Percentiles rank a stretch among this genome's conserved stretches.
Evolutionary conservation across 83 land plant species (phyloP).

Genomic region (Picea abies): DNA sequence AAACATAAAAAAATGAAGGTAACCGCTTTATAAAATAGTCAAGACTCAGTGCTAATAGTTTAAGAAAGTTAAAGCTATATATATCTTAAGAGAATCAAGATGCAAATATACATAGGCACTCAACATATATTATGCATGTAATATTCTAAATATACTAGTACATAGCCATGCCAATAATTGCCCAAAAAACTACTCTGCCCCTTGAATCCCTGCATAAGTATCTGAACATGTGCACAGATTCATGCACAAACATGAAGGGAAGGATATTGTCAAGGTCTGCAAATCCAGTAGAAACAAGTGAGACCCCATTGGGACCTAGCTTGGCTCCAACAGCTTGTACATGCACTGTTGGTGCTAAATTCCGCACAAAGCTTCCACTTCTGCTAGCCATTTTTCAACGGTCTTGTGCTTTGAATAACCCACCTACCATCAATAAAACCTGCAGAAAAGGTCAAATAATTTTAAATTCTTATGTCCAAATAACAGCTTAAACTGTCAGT

Average conservation of each 20-base stretch:
- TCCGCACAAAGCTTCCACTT: slow-evolving; percentile 8
- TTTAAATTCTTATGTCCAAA: too few relatives aligned
- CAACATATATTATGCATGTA: background rate
- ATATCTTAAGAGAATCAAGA: background rate
- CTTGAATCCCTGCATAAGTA: too few relatives aligned
- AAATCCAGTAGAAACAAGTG: slow-evolving; percentile 80
- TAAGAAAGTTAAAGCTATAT: too few relatives aligned
- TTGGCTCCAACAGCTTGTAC: slow-evolving; percentile 43
- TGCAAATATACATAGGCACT: background rate
- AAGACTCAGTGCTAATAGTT: too few relatives aligned
- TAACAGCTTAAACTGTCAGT: too few relatives aligned
- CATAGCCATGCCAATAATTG: too few relatives aligned
- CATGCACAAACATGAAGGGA: background rate
- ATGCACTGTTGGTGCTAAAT: slow-evolving; percentile 19
- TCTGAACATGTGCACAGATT: background rate
- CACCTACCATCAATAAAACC: background rate
- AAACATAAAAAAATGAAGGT: background rate
- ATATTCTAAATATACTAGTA: too few relatives aligned
- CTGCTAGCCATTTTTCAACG: slow-evolving; percentile 9
- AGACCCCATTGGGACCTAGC: slow-evolving; percentile 67
- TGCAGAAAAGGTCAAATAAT: background rate
- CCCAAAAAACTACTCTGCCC: too few relatives aligned
- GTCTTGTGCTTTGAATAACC: background rate
- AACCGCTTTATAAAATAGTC: background rate
- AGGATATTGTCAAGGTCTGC: slow-evolving; percentile 86